Evolutionary conservation across 1,284 basidiomycete species (phyloP), one percentile per base, ranked within the genome.

Genomic region (Salmacisia buchloeana): DNA sequence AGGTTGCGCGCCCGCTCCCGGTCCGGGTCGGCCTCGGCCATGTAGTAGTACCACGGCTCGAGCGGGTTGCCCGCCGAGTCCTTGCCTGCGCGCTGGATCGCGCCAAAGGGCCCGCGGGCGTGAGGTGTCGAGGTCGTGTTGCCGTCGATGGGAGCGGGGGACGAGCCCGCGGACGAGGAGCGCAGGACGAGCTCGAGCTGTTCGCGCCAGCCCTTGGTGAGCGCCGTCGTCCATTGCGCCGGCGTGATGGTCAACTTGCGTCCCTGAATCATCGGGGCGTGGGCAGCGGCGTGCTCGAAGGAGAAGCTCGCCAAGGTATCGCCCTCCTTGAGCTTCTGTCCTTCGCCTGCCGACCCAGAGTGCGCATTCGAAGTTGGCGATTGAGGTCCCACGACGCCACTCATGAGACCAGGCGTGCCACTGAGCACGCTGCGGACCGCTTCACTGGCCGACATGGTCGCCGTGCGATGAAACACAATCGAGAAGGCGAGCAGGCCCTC

Each of bases 21-120:
- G 62, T 79, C 77, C 4, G 67, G 65, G 54, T 78, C 76, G 23
- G 71, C 68, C 58, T 76, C 76, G 63, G 72, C 70, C 59, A 76
- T 73, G 68, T 78, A 77, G 68, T 78, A 73, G 64, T 76, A 77
- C 77, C 77, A 79, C 61, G 69, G 72, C 63, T 79, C 77, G 39
- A 79, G 69, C 10, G 73, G 71, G 59, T 77, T 74, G 29, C 77
- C 77, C 4, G 66, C 69, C 27, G 75, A 70, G 46, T 78, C 77
- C 39, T 76, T 79, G 13, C 77, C 77, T 1, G 72, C 70, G 2
- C 77, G 73, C 61, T 74, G 70, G 43, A 79, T 79, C 29, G 68
- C 70, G n/a, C 75, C 77, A 56, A 79, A 79, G 49, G 49, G 49
- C 3, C 49, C 49, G 7, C 49, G 49, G 27, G 25, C 7, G 13